phyloP scores from a whole-genome alignment of 306 rosid genomes.

The Prinsepia uniflora region DNA sequence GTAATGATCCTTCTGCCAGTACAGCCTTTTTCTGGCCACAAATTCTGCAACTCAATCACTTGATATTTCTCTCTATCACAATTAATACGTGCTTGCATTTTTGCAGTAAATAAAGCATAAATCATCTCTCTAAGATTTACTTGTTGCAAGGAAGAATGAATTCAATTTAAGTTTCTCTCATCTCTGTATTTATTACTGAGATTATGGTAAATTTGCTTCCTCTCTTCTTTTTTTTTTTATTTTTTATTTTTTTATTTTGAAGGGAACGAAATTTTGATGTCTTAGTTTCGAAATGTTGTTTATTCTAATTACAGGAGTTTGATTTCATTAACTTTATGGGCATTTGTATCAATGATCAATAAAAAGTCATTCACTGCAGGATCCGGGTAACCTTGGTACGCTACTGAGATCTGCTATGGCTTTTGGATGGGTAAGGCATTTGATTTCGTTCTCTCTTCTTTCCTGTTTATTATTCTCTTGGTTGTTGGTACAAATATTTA shows the following conservation, averaged over 20 bases:
- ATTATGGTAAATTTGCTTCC: neutral
- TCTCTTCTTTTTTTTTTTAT: neutral
- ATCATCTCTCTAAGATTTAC: neutral
- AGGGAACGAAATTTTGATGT: neutral
- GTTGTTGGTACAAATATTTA: neutral
- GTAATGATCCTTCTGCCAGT: neutral
- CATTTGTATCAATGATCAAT: conserved; percentile 23
- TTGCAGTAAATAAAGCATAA: neutral
- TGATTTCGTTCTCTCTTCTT: conserved; percentile 17
- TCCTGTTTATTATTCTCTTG: neutral
- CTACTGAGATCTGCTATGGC: conserved; percentile 85
- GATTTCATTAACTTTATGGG: conserved; percentile 23
- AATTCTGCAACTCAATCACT: neutral
- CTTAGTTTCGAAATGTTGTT: neutral
- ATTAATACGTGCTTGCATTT: neutral
- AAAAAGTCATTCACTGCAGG: conserved; percentile 51
- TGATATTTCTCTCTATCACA: neutral
- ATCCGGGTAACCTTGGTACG: conserved; percentile 90
- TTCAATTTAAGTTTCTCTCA: neutral
- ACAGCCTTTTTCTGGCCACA: neutral
- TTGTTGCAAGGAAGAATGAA: neutral
- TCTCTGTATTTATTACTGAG: neutral
- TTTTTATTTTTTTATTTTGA: neutral
- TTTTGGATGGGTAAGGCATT: conserved; percentile 76
- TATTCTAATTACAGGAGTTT: conserved; percentile 12